Evolutionary conservation across 2,329 filamentous ascomycete species (phyloP), one percentile per base, ranked within the genome.

Genomic region (Arachnomyces sp.): DNA sequence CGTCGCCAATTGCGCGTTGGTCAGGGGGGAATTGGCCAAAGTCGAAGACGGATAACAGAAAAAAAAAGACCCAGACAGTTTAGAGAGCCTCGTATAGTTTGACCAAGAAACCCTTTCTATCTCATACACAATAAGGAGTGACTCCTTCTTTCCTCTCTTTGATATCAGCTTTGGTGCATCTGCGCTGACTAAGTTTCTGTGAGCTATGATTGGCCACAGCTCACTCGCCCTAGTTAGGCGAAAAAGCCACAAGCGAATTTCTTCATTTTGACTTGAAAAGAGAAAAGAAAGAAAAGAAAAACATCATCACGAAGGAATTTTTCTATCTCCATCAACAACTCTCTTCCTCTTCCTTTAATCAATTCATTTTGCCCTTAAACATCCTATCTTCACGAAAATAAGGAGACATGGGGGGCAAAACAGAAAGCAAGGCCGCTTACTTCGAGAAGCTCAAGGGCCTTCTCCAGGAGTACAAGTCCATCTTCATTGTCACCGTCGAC

Each of bases 391-490:
- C 86, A 87, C 64, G 59, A 60, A 54, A 54, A 76, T 73, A 93
- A 93, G 86, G 87, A 93, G 84, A 87, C 79, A 94, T 94, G 89
- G 89, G 88, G 88, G 89, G 86, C 88, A 95, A 86, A 77, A 77
- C 84, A 63, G 78, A 76, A 65, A 89, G 82, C 81, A 98, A 96
- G 81, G 79, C 86, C 70, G 84, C 71, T 70, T 94, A 98, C 82
- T 98, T 98, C 79, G 90, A 95, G 72, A 96, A 96, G 88, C 88
- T 98, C 70, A 94, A 95, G 83, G 71, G 70, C 72, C 81, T 96
- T 70, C 83, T 98, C 70, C 86, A 96, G 77, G 82, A 88, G 70
- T 96, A 93, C 84, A 81, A 80, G 70, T 90, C 84, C 65, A 84
- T 96, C 76, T 96, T 98, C 86, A 89, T 98, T 71, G 89, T 94